phyloP scores from a whole-genome alignment of 306 rosid species.

The Luffa aegyptiaca region DNA sequence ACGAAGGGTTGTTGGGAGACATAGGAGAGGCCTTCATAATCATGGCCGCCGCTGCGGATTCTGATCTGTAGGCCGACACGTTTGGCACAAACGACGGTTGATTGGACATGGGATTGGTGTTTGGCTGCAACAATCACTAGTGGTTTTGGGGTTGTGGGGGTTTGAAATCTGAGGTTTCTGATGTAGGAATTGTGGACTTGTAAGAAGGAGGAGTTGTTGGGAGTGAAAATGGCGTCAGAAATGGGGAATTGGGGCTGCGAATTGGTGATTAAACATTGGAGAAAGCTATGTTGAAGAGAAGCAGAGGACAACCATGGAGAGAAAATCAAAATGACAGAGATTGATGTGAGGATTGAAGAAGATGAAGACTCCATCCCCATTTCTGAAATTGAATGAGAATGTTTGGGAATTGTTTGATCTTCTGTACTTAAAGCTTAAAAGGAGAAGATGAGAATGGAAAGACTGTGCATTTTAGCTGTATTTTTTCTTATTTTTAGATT shows the following conservation, averaged over 20 bases:
- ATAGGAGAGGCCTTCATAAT: constrained; percentile 24
- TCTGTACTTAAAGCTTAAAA: not conserved
- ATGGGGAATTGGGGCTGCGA: not conserved
- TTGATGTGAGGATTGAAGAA: not conserved
- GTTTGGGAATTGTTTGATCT: not conserved
- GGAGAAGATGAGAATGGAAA: not conserved
- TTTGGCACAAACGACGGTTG: constrained; percentile 14
- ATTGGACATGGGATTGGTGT: constrained; percentile 16
- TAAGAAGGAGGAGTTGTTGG: constrained; percentile 10
- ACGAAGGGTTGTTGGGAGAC: constrained; percentile 16
- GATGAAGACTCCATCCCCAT: not conserved
- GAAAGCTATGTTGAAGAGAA: not conserved
- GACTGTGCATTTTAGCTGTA: not conserved
- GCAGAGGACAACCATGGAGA: not conserved
- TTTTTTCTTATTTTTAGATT: not conserved
- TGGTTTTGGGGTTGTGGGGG: constrained; percentile 23
- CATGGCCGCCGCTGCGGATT: constrained; percentile 37
- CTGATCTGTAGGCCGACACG: constrained; percentile 4
- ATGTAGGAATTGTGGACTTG: constrained; percentile 4
- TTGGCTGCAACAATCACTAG: constrained; percentile 9
- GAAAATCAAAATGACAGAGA: not conserved
- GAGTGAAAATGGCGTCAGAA: constrained; percentile 11
- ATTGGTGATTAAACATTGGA: not conserved
- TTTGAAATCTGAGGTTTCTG: constrained; percentile 14
- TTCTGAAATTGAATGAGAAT: not conserved